Base-by-base conservation (phyloP, 1,284 basidiomycete species). In the Cerrena zonata region DNA sequence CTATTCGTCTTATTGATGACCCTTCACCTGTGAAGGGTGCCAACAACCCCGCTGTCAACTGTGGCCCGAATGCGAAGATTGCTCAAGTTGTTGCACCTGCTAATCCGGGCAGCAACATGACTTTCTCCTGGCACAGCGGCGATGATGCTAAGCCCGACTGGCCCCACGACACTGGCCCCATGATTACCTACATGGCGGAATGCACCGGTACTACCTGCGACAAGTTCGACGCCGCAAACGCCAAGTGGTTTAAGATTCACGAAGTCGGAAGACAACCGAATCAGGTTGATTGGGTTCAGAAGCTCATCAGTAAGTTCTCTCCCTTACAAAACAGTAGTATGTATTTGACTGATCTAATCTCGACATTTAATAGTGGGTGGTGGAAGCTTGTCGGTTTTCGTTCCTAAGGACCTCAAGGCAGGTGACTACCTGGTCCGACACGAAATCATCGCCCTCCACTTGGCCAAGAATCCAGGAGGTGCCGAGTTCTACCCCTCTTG, bases 401-500 rank as follows among this genome's bases (percentile, higher is more conserved):
- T 89, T 48, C 86, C 86, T 2, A 50, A 60, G 19, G 74, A 69
- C 50, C 67, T 89, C 50, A 69, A 74, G 0, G 62, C 82, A 0
- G 86, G 86, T 2, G 69, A 79, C 58, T 89, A 89, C 62, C 72
- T 89, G 51, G 64, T 89, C 56, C 81, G 86, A 2, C 78, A 84
- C 61, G 86, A 89, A 57, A 77, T 89, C 62, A 81, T 89, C 61
- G 78, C 81, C 5, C 76, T 88, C 15, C 86, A 89, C 55, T 70
- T 78, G 37, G 86, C 75, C 13, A 62, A 60, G 44, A 52, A 60
- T 1, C 2, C 46, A 0, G 78, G 79, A 4, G 80, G 80, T 15
- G 85, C 82, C 15, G 85, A 88, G 66, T 87, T 85, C 70, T 89
- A 88, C 62, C 79, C 80, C 0, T 78, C 75, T n/a, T 89, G 86